Evolutionary conservation across 768 basidiomycete genomes (phyloP), one percentile per base, ranked within the genome.

Genomic region (Termitomyces titanicus): DNA sequence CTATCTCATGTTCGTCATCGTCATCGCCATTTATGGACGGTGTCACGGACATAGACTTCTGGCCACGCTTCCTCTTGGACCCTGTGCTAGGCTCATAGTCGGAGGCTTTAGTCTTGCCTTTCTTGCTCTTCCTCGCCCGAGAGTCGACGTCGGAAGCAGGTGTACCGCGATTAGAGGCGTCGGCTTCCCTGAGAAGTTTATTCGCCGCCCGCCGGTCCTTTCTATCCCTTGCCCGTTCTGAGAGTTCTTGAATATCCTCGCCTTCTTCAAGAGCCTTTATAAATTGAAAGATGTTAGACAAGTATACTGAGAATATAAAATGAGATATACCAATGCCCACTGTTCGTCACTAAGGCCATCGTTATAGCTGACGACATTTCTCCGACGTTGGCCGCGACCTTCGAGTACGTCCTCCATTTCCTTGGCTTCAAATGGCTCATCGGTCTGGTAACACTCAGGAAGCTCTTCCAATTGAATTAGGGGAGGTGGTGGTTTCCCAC

Each of bases 281-380:
- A 35, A 11, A 49, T 24, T 2, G 20, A 34, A 55, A 38, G 13
- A 38, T 25, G 11, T 35, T 37, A 40, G 47, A 31, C 48, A 18
- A 31, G 22, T 27, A 34, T 54, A 11, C 56, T 44, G 18, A 37
- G 18, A 20, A 50, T 22, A 47, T 54, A 17, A 20, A 20, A 53
- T 18, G 31, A 49, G 20, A 75, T 80, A 56, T 66, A 88, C 88
- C 80, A 89, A 80, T 31, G 92, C 84, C 89, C 93, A 97, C 61
- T 94, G 88, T 65, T 97, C 96, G 62, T 98, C 96, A 50, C 85
- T 88, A 53, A 98, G 78, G 15, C 94, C 94, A 66, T 98, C 96
- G 56, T 89, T 95, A 66, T 98, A 98, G 66, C 84, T 88, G 58
- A 98, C 92, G 42, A 88, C 79, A 55, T 85, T 91, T 60, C 93